Evolutionary conservation across 2,329 filamentous ascomycete genomes (phyloP), one percentile per base, ranked within the genome.

Genomic region (Talaromyces sp.): DNA sequence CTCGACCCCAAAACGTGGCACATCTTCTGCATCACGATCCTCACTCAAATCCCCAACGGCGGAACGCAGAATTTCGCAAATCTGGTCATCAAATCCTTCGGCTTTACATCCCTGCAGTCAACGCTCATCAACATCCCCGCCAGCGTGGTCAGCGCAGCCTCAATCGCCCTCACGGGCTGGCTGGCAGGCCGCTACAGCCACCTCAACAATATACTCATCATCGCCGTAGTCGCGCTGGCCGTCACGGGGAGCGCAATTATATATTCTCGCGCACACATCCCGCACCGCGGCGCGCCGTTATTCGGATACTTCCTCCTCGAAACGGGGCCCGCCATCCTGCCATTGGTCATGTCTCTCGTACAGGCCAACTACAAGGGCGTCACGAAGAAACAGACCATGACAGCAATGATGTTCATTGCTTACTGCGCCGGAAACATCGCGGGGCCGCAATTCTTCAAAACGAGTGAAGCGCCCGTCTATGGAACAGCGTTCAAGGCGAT

Each of bases 71-170:
- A 77, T 46, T 82, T 83, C 66, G 78, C 76, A 1, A 80, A 78
- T 11, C 74, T 82, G 18, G 80, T 83, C 59, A 76, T 83, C 59
- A 72, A 73, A n/a, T 79, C 79, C 4, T 80, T 80, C 55, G 77
- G 77, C 18, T 76, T 83, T 67, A 78, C 79, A 58, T 81, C 80
- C 0, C 72, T 84, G 1, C 79, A 81, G 3, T 82, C 81, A 0
- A 83, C 85, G 64, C 84, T 85, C 63, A 80, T 87, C 9, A 83
- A 86, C 65, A 87, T 87, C 60, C 84, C 84, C 0, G 84, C 83
- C 16, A 84, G 83, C 21, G 83, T 85, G 0, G 70, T 86, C 6
- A 67, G 75, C 1, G 82, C 82, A 1, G 83, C 83, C 16, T 78
- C 76, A 57, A 73, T 86, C 25, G 83, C 82, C 5, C 31, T 59